phyloP scores from a whole-genome alignment of 139 green algal genomes.

The Chlamydomonas applanata region DNA sequence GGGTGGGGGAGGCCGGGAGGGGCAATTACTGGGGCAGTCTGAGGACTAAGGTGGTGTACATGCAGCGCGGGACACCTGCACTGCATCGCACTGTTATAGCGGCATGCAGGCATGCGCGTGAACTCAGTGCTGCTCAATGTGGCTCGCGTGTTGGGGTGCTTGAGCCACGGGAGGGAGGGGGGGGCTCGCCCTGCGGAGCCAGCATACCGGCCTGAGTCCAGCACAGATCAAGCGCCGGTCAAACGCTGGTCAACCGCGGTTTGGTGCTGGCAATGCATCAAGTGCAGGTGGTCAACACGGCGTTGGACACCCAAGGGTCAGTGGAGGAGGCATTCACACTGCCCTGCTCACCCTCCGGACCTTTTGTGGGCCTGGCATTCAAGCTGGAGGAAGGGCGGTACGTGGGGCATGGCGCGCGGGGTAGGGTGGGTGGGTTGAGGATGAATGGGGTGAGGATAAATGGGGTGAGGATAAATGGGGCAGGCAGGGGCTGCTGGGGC shows the following conservation, averaged over 20 bases:
- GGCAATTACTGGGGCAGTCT: background rate
- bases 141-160: too few relatives aligned
- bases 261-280: too few relatives aligned
- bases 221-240: too few relatives aligned
- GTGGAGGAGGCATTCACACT: slow-evolving; percentile 65
- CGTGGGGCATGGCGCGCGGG: background rate
- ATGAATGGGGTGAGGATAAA: background rate
- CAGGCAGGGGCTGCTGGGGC: slow-evolving; percentile 1
- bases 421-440: slow-evolving; percentile 21
- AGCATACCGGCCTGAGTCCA: too few relatives aligned
- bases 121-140: too few relatives aligned
- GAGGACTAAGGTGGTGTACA: too few relatives aligned
- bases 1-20: background rate
- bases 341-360: slow-evolving; percentile 46
- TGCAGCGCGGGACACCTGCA: slow-evolving; percentile 23
- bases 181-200: too few relatives aligned
- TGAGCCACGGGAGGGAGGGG: too few relatives aligned
- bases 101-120: too few relatives aligned
- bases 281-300: slow-evolving; percentile 66
- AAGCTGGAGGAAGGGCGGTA: slow-evolving; percentile 96
- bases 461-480: background rate
- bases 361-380: slow-evolving; percentile 83
- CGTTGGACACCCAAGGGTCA: slow-evolving; percentile 64
- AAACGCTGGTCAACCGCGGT: too few relatives aligned
- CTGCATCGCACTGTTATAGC: too few relatives aligned